Percentiles rank a stretch among this genome's conserved stretches.
phyloP scores from a whole-genome alignment of 2,329 filamentous ascomycete genomes.

The Ascosphaera acerosa region DNA sequence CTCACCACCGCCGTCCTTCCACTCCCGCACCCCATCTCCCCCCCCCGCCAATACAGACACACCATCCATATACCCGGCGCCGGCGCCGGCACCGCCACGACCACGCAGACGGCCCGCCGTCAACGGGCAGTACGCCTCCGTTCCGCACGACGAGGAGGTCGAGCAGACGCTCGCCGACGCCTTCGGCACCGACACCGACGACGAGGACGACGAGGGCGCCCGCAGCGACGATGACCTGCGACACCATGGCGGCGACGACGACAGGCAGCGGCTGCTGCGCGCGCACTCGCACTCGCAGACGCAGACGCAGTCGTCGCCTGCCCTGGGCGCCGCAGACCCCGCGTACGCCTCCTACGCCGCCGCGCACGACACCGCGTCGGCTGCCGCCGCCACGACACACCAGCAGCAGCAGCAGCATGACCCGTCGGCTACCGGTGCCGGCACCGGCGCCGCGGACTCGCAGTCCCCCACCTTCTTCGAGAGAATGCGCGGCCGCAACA shows the following conservation, averaged over 20 bases:
- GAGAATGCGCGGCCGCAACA: constrained; percentile 1
- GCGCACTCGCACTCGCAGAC: constrained; percentile 20
- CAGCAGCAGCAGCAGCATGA: too few species aligned
- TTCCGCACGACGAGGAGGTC: constrained; percentile 23
- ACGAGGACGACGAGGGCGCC: constrained; percentile 43
- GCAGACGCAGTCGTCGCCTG: not conserved
- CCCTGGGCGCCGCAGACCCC: not conserved
- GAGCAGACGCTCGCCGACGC: constrained; percentile 75
- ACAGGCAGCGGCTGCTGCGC: constrained; percentile 66
- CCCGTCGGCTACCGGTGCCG: too few species aligned
- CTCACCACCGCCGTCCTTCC: constrained; percentile 49
- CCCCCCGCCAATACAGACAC: constrained; percentile 26
- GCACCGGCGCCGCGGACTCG: too few species aligned
- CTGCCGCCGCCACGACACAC: too few species aligned
- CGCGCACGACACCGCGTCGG: not conserved
- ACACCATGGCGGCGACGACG: too few species aligned
- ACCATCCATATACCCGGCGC: too few species aligned
- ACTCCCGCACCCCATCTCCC: constrained; percentile 52
- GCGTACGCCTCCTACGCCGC: constrained; percentile 1
- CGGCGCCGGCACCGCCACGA: not conserved
- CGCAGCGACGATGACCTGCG: too few species aligned
- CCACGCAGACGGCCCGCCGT: not conserved
- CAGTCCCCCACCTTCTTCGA: constrained; percentile 1
- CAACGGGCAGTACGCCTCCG: constrained; percentile 1
- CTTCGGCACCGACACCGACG: constrained; percentile 62